Evolutionary conservation across 139 green algal genomes (phyloP), one percentile per base, ranked within the genome.

Genomic region (Zygnema circumcarinatum): DNA sequence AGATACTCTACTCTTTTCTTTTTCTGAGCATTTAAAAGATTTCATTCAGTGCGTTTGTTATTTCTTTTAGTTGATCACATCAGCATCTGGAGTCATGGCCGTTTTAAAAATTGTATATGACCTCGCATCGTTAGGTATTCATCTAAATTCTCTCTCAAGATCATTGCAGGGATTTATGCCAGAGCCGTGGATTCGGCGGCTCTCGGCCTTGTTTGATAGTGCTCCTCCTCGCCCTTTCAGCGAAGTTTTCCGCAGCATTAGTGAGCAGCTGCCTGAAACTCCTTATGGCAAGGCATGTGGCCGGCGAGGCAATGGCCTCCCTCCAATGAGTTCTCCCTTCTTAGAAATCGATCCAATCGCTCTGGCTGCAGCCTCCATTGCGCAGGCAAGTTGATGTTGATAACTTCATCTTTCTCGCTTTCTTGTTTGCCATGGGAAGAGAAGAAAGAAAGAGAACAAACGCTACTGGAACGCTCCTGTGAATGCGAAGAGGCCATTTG

Each of bases 121-220:
- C n/a, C n/a, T n/a, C n/a, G n/a, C n/a, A n/a, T n/a, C n/a, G n/a
- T n/a, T n/a, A n/a, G n/a, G n/a, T n/a, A n/a, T n/a, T n/a, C n/a
- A n/a, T n/a, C n/a, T n/a, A n/a, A n/a, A n/a, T n/a, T n/a, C n/a
- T n/a, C n/a, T n/a, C n/a, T n/a, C n/a, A n/a, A n/a, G n/a, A n/a
- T 81, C 35, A 25, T 54, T 41, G 2, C 80, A 75, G 84, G 84
- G 81, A 35, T 89, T 90, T 81, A 90, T 90, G 86, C 86, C 86
- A 33, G 56, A 36, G 31, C 35, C 81, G n/a, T 90, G 86, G 86
- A 89, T 42, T 41, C 38, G 80, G n/a, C 86, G 86, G 22, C 82
- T 90, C 2, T 67, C 47, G 29, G 11, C 41, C 2, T 54, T 90
- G 22, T 90, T 90, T 39, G 86, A 90, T 74, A 82, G n/a, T 35